A percentile compares a stretch with the other conserved stretches of the same genome.
These are phyloP conservation scores for Mycena indigotica DNA, from an alignment of 768 basidiomycete genomes.

Conservation along the genomic window DNA sequence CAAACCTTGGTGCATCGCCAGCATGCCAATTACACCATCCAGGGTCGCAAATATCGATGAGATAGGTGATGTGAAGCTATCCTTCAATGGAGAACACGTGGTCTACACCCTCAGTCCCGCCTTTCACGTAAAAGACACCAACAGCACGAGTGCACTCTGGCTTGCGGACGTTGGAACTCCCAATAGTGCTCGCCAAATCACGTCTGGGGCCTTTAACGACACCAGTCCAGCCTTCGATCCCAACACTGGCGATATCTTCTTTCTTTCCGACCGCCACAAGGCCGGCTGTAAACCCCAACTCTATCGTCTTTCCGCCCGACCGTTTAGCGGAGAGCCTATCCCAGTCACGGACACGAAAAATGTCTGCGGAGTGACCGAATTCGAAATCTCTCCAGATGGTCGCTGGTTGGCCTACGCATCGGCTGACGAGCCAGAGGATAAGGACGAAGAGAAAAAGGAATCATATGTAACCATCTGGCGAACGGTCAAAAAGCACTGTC, in stretches of 20 bases:
- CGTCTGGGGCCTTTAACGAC: conserved; percentile 16
- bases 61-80: conserved; percentile 14
- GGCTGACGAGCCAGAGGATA: conserved; percentile 17
- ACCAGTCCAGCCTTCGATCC: conserved; percentile 14
- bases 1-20: not conserved
- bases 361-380: conserved; percentile 3
- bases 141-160: conserved; percentile 19
- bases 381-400: conserved; percentile 16
- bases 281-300: conserved; percentile 11
- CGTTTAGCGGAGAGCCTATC: conserved; percentile 17
- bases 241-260: conserved; percentile 17
- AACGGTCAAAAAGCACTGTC: not conserved
- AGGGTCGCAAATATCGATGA: conserved; percentile 12
- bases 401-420: conserved; percentile 18
- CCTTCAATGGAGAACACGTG: conserved; percentile 9
- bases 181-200: conserved; percentile 17
- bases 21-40: conserved; percentile 12
- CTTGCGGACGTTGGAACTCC: conserved; percentile 10
- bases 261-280: conserved; percentile 22
- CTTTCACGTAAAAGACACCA: conserved; percentile 12
- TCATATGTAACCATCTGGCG: conserved; percentile 17
- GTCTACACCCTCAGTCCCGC: conserved; percentile 14
- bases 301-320: conserved; percentile 10
- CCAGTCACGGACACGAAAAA: conserved; percentile 13
- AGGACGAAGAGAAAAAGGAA: conserved; percentile 15